Evolutionary conservation across 345 rosid genomes (phyloP).

Genomic region (Psidium guajava): DNA sequence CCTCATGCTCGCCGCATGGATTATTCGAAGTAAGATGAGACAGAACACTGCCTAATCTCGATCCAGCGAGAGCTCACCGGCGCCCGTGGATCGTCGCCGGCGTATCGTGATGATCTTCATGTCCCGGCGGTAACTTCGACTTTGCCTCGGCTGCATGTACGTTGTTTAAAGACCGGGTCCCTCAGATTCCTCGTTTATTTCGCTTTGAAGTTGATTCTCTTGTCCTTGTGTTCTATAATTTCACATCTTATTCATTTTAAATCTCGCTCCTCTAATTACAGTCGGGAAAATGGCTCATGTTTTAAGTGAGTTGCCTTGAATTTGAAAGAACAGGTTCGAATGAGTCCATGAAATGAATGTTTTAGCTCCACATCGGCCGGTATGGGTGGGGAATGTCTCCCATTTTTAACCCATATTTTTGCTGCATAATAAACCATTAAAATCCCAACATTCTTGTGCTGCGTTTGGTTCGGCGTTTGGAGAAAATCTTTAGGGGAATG

Average conservation of each 20-base stretch:
- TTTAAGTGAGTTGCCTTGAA: too few species aligned
- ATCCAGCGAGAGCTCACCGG: not conserved
- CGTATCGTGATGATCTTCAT: not conserved
- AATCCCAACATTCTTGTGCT: not conserved
- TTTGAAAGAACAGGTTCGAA: too few species aligned
- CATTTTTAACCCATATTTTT: not conserved
- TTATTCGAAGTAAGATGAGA: not conserved
- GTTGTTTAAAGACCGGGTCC: not conserved
- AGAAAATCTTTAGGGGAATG: not conserved
- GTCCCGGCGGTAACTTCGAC: not conserved
- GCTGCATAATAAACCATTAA: not conserved
- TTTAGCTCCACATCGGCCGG: not conserved
- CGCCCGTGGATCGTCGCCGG: not conserved
- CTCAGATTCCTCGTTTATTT: not conserved
- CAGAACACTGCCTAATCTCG: not conserved
- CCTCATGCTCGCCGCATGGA: fast-evolving
- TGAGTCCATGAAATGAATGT: too few species aligned
- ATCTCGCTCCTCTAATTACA: too few species aligned
- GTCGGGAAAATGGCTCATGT: too few species aligned
- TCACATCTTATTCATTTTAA: too few species aligned
- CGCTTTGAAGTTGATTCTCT: not conserved
- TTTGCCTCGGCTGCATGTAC: not conserved
- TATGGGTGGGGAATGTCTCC: not conserved
- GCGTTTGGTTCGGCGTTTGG: too few species aligned
- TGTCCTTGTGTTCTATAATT: not conserved